A percentile compares a stretch with the other conserved stretches of the same genome.
phyloP scores from a whole-genome alignment of 2,329 filamentous ascomycete genomes.

The Niveomyces coronatus region DNA sequence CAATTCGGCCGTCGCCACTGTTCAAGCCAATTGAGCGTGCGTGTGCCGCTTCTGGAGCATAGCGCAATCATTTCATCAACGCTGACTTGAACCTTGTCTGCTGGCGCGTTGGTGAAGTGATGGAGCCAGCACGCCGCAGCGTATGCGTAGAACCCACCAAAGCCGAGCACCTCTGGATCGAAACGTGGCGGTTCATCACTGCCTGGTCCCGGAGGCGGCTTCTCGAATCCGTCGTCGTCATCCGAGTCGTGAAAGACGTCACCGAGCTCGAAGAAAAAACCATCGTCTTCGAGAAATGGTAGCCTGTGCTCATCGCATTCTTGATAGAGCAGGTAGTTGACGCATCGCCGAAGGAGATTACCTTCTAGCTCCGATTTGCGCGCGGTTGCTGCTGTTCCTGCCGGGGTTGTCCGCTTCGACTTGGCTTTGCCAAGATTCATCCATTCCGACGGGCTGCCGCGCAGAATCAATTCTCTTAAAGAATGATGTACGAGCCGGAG shows the following conservation, averaged over 20 bases:
- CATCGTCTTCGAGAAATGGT: neutral
- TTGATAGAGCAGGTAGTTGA: constrained; percentile 7
- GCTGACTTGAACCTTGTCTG: neutral
- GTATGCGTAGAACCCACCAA: constrained; percentile 7
- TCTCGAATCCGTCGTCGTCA: neutral
- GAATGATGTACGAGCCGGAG: constrained; percentile 10
- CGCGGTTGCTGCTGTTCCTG: neutral
- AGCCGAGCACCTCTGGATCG: neutral
- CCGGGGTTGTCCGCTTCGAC: too few relatives aligned
- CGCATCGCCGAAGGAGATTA: constrained; percentile 4
- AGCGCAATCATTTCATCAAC: constrained; percentile 1
- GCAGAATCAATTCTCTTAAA: constrained; percentile 8
- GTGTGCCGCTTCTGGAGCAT: constrained; percentile 1
- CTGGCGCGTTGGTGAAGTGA: neutral
- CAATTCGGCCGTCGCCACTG: constrained; percentile 6
- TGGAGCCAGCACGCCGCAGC: constrained; percentile 5
- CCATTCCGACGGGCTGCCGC: constrained; percentile 2
- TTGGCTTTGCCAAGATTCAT: neutral
- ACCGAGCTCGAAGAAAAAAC: neutral
- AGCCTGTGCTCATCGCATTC: neutral
- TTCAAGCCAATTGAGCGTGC: constrained; percentile 7
- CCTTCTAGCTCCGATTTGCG: constrained; percentile 3
- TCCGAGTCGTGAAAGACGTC: neutral
- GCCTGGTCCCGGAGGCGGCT: neutral
- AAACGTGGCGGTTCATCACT: neutral